A percentile compares a stretch with the other conserved stretches of the same genome.
These are phyloP conservation scores for Exophiala viscosa DNA, from an alignment of 2,329 filamentous ascomycete species.

Conservation along the genomic window DNA sequence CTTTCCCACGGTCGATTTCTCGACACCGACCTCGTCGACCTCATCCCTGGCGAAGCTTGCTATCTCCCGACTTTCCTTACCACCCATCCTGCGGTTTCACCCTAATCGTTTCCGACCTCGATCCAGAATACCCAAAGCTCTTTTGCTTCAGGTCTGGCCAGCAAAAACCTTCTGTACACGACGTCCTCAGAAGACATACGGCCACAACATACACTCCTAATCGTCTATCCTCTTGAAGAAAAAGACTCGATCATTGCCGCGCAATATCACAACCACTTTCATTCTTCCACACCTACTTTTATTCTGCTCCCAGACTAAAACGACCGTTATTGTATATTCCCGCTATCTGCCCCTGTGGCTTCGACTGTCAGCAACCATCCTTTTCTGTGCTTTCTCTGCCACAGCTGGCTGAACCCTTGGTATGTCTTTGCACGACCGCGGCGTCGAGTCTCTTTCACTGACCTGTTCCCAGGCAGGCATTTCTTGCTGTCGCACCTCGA, in stretches of 20 bases:
- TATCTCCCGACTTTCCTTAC: constrained; percentile 18
- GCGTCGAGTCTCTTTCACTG: background rate
- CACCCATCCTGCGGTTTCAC: constrained; percentile 9
- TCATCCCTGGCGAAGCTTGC: constrained; percentile 1
- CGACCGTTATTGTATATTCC: constrained; percentile 17
- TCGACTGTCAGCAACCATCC: constrained; percentile 2
- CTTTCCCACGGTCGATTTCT: constrained; percentile 13
- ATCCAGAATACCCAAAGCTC: constrained; percentile 7
- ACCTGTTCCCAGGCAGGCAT: constrained; percentile 11
- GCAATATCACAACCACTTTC: constrained; percentile 23
- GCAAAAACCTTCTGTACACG: constrained; percentile 2
- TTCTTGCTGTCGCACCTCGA: constrained; percentile 5
- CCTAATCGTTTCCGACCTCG: constrained; percentile 13
- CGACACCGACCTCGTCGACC: constrained; percentile 15
- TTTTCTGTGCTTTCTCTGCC: constrained; percentile 10
- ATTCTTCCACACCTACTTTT: constrained; percentile 9
- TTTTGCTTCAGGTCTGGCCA: background rate
- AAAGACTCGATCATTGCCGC: constrained; percentile 23
- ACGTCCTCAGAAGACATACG: background rate
- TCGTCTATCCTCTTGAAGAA: constrained; percentile 13
- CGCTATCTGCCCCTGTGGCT: constrained; percentile 5
- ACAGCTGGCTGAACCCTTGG: constrained; percentile 25
- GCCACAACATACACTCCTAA: constrained; percentile 18
- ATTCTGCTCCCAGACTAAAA: constrained; percentile 4
- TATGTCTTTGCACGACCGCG: constrained; percentile 3